Evolutionary conservation across 2,329 filamentous ascomycete species (phyloP).

Genomic region (Penicillium sp.): DNA sequence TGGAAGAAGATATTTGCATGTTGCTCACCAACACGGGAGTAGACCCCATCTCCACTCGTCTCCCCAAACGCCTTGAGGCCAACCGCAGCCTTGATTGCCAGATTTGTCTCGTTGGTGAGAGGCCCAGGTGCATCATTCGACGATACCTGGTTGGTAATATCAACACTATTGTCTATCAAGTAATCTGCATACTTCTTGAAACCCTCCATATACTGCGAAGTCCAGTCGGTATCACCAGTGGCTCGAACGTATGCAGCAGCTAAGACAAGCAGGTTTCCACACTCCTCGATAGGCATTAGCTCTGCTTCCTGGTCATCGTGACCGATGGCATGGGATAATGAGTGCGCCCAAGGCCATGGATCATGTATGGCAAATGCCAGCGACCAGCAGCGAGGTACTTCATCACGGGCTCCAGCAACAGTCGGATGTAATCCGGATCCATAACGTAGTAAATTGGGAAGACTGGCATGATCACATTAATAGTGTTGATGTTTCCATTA

Average conservation of each 20-base stretch:
- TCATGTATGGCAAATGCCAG: slow-evolving; percentile 42
- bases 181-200: slow-evolving; percentile 44
- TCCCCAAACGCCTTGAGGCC: slow-evolving; percentile 47
- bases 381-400: slow-evolving; percentile 41
- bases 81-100: slow-evolving; percentile 49
- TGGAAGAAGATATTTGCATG: slow-evolving; percentile 38
- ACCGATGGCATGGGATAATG: slow-evolving; percentile 43
- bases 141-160: slow-evolving; percentile 42
- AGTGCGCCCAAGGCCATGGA: slow-evolving; percentile 44
- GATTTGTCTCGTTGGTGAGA: slow-evolving; percentile 46
- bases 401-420: slow-evolving; percentile 47
- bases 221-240: slow-evolving; percentile 41
- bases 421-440: slow-evolving; percentile 43
- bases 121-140: slow-evolving; percentile 45
- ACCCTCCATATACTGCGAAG: slow-evolving; percentile 33
- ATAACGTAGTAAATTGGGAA: slow-evolving; percentile 46
- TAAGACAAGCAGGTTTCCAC: slow-evolving; percentile 41
- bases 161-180: slow-evolving; percentile 39
- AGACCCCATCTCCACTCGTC: slow-evolving; percentile 37
- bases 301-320: slow-evolving; percentile 42
- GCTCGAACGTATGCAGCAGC: slow-evolving; percentile 39
- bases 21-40: slow-evolving; percentile 36
- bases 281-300: slow-evolving; percentile 45
- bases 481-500: slow-evolving; percentile 45
- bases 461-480: slow-evolving; percentile 45